phyloP scores from a whole-genome alignment of 2,329 filamentous ascomycete species.

The Helotiales sp. region DNA sequence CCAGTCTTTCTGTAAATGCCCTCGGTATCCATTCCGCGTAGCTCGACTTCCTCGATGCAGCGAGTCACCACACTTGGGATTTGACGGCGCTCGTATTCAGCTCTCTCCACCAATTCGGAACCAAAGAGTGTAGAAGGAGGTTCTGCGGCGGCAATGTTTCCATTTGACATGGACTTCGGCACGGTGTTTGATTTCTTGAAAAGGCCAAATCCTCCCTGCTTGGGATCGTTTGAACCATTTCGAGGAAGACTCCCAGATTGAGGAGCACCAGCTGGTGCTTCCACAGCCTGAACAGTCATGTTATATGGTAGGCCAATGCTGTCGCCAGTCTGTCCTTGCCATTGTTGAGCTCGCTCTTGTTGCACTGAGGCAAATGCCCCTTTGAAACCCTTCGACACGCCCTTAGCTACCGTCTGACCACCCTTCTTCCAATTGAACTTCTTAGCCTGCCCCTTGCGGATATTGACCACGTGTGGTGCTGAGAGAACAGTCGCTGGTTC shows the following conservation, averaged over 20 bases:
- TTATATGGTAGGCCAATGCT: slow-evolving; percentile 74
- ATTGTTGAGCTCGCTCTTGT: slow-evolving; percentile 58
- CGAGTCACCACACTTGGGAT: slow-evolving; percentile 90
- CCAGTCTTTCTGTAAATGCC: slow-evolving; percentile 98
- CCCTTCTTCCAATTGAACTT: slow-evolving; percentile 99
- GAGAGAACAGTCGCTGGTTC: slow-evolving; percentile 42
- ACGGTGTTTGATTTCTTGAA: slow-evolving; percentile 57
- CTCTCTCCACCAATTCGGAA: slow-evolving; percentile 83
- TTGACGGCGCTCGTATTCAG: slow-evolving; percentile 85
- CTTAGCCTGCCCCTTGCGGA: slow-evolving; percentile 86
- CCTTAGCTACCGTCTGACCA: slow-evolving; percentile 90
- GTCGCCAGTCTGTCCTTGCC: slow-evolving; percentile 62
- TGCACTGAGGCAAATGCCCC: slow-evolving; percentile 70
- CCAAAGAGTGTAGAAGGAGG: slow-evolving; percentile 75
- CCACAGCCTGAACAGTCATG: slow-evolving; percentile 63
- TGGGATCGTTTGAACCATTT: slow-evolving; percentile 38
- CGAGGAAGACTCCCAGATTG: slow-evolving; percentile 32
- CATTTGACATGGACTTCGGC: slow-evolving; percentile 56
- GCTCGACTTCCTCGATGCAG: slow-evolving; percentile 95
- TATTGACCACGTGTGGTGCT: slow-evolving; percentile 90
- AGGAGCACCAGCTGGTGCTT: slow-evolving; percentile 46
- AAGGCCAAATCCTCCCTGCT: slow-evolving; percentile 65
- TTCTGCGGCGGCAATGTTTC: slow-evolving; percentile 51
- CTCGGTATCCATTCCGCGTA: slow-evolving; percentile 95
- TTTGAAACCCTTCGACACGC: slow-evolving; percentile 92